phyloP scores from a whole-genome alignment of 352 stramenopile species.

The Phytophthora fragariaefolia region DNA sequence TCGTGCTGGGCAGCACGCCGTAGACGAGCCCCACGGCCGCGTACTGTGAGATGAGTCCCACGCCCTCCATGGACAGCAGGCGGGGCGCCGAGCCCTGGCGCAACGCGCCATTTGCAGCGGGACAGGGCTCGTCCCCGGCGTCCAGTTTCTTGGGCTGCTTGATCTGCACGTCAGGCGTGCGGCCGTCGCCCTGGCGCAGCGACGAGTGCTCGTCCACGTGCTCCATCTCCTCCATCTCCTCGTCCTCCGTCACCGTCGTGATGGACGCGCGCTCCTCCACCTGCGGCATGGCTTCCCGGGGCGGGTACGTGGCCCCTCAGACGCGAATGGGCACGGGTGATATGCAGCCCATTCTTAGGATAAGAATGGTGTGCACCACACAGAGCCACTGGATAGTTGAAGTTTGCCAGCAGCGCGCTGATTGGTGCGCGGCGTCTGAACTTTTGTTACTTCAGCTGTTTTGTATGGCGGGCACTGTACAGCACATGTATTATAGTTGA shows the following conservation, averaged over 20 bases:
- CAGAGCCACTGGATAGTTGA: neutral
- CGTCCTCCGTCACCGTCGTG: conserved; percentile 26
- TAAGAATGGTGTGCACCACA: neutral
- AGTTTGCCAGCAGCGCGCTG: neutral
- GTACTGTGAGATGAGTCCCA: conserved; percentile 56
- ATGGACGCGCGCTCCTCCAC: conserved; percentile 21
- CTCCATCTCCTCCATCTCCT: conserved; percentile 38
- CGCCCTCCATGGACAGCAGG: conserved; percentile 41
- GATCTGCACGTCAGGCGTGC: conserved; percentile 29
- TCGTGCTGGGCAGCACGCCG: conserved; percentile 49
- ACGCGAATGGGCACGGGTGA: neutral
- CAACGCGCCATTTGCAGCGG: conserved; percentile 30
- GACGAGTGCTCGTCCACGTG: conserved; percentile 38
- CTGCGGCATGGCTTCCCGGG: conserved; percentile 11
- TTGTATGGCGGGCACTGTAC: too few species aligned
- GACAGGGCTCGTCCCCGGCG: neutral
- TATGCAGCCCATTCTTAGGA: neutral
- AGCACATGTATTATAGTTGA: too few species aligned
- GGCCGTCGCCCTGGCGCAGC: conserved; percentile 31
- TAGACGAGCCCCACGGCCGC: conserved; percentile 53
- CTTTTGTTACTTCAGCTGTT: too few species aligned
- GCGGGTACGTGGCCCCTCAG: neutral
- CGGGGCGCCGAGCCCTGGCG: conserved; percentile 39
- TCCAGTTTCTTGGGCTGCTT: conserved; percentile 15
- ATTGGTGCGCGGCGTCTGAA: too few species aligned